Percentiles rank a stretch among this genome's conserved stretches.
Evolutionary conservation across 805 yeast genomes (phyloP).

Genomic region (Wickerhamiella qilinensis): DNA sequence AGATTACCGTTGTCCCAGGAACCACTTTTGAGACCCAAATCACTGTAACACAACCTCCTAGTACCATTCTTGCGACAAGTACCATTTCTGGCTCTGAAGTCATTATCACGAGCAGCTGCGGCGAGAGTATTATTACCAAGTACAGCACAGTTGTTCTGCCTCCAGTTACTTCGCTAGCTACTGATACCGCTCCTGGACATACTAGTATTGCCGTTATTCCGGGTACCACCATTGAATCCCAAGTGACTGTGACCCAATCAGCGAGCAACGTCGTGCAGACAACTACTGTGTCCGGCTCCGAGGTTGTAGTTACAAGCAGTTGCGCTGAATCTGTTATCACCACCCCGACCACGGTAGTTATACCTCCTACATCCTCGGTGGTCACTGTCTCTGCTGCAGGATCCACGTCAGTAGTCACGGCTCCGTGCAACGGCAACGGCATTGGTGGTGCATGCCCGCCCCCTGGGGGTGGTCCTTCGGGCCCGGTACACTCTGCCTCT

Average conservation of each 20-base stretch:
- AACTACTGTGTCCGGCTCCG: slow-evolving; percentile 3
- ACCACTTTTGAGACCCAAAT: slow-evolving; percentile 1
- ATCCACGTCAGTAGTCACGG: too few relatives aligned
- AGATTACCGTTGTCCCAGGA: neutral
- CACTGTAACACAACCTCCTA: neutral
- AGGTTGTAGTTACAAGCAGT: neutral
- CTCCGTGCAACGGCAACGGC: too few relatives aligned
- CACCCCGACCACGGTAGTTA: neutral
- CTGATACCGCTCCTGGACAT: neutral
- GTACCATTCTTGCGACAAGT: neutral
- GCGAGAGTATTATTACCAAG: neutral
- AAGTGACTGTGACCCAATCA: neutral
- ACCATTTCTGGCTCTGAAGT: slow-evolving; percentile 2
- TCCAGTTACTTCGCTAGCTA: neutral
- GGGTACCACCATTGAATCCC: slow-evolving; percentile 1
- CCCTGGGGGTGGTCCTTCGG: too few relatives aligned
- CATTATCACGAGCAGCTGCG: neutral
- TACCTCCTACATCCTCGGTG: neutral
- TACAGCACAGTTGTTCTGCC: neutral
- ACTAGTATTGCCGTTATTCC: neutral
- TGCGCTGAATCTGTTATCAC: neutral
- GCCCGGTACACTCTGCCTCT: neutral
- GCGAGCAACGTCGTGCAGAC: neutral
- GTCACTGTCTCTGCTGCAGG: neutral
- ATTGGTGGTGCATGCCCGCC: too few relatives aligned